phyloP scores from a whole-genome alignment of 495 filamentous ascomycete species.

The Aspergillus panamensis region DNA sequence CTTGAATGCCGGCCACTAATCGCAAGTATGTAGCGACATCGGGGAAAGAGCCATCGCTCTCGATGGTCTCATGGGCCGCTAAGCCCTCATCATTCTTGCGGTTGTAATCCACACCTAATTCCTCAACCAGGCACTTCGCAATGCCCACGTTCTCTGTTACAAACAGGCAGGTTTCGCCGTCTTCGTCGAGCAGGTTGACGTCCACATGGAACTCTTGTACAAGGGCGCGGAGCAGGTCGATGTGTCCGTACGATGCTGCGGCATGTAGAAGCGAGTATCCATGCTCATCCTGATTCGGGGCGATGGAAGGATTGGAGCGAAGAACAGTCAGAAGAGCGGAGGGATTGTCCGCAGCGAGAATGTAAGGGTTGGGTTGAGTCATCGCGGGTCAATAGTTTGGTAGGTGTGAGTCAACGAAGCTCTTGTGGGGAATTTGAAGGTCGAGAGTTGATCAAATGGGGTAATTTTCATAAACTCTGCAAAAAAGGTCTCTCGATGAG shows the following conservation, averaged over 20 bases:
- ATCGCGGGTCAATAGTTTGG: conserved; percentile 28
- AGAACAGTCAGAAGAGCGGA: conserved; percentile 63
- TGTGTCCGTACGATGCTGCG: conserved; percentile 83
- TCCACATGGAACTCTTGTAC: conserved; percentile 73
- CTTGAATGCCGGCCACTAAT: conserved; percentile 38
- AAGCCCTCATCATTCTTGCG: conserved; percentile 61
- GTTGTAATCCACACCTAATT: conserved; percentile 65
- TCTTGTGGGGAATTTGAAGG: conserved; percentile 1
- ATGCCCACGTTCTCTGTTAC: conserved; percentile 73
- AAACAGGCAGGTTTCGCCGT: conserved; percentile 88
- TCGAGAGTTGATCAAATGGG: not conserved
- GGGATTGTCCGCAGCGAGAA: conserved; percentile 75
- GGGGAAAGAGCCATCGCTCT: conserved; percentile 65
- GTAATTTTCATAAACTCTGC: not conserved
- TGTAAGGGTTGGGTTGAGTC: conserved; percentile 65
- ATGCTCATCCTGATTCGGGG: conserved; percentile 69
- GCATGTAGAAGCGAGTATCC: conserved; percentile 93
- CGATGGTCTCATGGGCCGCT: conserved; percentile 69
- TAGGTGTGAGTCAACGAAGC: conserved; percentile 15
- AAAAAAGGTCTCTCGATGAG: not conserved
- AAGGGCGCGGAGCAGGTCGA: conserved; percentile 72
- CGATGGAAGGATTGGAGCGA: conserved; percentile 60
- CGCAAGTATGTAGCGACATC: conserved; percentile 65
- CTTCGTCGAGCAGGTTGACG: conserved; percentile 78
- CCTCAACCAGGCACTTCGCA: conserved; percentile 74